These are phyloP conservation scores for Hygrocybe punicea DNA, from an alignment of 768 basidiomycete genomes.

Conservation along the genomic window DNA sequence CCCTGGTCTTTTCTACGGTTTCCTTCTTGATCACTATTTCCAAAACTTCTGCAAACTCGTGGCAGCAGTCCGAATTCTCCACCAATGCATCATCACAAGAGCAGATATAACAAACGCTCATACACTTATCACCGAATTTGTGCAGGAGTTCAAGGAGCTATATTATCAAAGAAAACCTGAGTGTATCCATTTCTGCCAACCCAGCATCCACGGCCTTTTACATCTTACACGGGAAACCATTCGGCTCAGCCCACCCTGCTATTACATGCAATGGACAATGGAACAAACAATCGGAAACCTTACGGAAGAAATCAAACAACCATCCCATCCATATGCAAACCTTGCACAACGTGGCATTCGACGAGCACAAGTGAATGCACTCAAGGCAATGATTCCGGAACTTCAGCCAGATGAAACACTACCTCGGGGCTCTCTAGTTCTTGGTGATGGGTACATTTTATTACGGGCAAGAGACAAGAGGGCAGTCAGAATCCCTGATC, in stretches of 20 bases:
- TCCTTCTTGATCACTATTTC: constrained; percentile 5
- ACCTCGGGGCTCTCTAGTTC: constrained; percentile 5
- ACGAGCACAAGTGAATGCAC: constrained; percentile 4
- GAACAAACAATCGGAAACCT: constrained; percentile 8
- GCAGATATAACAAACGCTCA: neutral
- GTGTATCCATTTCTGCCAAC: constrained; percentile 8
- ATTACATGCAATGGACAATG: constrained; percentile 7
- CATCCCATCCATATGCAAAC: constrained; percentile 7
- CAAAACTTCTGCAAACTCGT: constrained; percentile 7
- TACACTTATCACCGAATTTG: constrained; percentile 1
- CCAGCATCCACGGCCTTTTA: constrained; percentile 4
- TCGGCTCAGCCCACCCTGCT: neutral
- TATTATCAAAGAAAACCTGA: constrained; percentile 6
- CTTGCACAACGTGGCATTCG: constrained; percentile 3
- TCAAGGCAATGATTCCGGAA: neutral
- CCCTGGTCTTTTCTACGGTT: neutral
- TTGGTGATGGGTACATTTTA: constrained; percentile 4
- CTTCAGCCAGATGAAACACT: constrained; percentile 10
- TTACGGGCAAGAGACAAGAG: neutral
- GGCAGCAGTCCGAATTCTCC: constrained; percentile 2
- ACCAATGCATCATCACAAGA: neutral
- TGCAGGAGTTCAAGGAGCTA: neutral
- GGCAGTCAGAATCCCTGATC: neutral
- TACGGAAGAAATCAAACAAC: constrained; percentile 8
- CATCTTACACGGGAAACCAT: constrained; percentile 2